Conservation (phyloP, 2,329 filamentous ascomycete species). For the Bisporella sp. region DNA sequence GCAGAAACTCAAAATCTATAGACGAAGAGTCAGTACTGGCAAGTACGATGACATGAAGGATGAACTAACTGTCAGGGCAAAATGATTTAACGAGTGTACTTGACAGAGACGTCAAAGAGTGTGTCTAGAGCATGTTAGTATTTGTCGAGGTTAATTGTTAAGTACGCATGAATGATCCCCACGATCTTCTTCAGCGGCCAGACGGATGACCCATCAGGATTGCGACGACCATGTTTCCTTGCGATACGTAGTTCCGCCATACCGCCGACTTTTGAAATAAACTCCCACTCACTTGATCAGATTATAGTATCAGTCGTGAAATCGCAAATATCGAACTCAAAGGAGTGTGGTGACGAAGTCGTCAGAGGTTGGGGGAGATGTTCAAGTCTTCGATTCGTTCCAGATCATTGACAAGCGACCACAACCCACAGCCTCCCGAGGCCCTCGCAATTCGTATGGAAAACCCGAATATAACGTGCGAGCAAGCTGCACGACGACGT, state of each 20-base stretch:
- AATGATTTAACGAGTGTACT: conserved; percentile 49
- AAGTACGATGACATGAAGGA: not conserved
- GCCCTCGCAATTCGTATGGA: conserved; percentile 16
- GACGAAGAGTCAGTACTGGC: not conserved
- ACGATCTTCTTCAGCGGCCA: conserved; percentile 5
- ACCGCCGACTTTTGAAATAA: not conserved
- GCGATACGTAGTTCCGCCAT: conserved; percentile 1
- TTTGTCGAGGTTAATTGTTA: conserved; percentile 8
- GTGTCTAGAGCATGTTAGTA: conserved; percentile 28
- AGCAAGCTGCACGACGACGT: not conserved
- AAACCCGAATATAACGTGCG: conserved; percentile 7
- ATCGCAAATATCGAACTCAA: conserved; percentile 19
- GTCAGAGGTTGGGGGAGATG: conserved; percentile 16
- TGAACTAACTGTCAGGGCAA: conserved; percentile 41
- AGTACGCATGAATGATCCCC: conserved; percentile 22
- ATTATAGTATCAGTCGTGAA: conserved; percentile 22
- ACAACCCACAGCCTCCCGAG: conserved; percentile 26
- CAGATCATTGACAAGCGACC: conserved; percentile 23
- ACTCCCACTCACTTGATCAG: conserved; percentile 23
- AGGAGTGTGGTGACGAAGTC: conserved; percentile 31
- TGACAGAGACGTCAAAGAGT: conserved; percentile 49
- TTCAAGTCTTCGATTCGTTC: conserved; percentile 18
- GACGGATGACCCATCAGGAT: conserved; percentile 4
- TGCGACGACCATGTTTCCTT: not conserved
- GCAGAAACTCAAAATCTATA: conserved; percentile 5